These are phyloP conservation scores for Phytopythium cucurbitacearum DNA, from an alignment of 352 stramenopile genomes.

Conservation along the genomic window DNA sequence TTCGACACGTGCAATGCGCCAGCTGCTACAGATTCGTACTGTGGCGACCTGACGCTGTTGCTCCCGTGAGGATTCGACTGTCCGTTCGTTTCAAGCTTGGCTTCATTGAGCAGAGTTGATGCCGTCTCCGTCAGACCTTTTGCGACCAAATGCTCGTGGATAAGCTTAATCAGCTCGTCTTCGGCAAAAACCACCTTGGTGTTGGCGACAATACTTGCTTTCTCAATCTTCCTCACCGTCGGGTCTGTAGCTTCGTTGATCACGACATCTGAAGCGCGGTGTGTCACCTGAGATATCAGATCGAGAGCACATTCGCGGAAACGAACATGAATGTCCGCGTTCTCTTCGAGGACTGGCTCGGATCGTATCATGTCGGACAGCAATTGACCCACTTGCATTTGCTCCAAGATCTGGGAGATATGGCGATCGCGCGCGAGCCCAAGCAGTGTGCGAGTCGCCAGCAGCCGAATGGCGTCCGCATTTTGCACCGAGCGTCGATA, in stretches of 20 bases:
- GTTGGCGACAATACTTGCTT: slow-evolving; percentile 85
- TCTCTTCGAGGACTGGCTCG: slow-evolving; percentile 83
- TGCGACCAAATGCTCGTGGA: slow-evolving; percentile 77
- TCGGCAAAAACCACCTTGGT: slow-evolving; percentile 85
- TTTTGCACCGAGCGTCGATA: slow-evolving; percentile 88
- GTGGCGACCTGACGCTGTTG: no score
- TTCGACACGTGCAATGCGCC: no score
- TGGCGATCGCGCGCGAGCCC: slow-evolving; percentile 82
- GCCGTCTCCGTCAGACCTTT: slow-evolving; percentile 65
- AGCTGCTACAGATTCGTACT: no score
- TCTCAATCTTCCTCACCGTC: slow-evolving; percentile 85
- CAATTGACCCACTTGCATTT: slow-evolving; percentile 85
- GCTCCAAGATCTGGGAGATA: slow-evolving; percentile 88
- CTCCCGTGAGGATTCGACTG: no score
- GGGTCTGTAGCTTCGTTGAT: slow-evolving; percentile 87
- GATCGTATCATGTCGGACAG: slow-evolving; percentile 85
- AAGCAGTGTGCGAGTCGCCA: slow-evolving; percentile 77
- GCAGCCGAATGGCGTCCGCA: slow-evolving; percentile 78
- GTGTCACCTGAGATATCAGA: slow-evolving; percentile 85
- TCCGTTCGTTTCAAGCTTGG: slow-evolving; percentile 17
- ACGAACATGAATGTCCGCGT: slow-evolving; percentile 80
- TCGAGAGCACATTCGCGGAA: slow-evolving; percentile 85
- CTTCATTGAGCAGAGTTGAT: slow-evolving; percentile 44
- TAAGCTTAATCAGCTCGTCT: slow-evolving; percentile 78
- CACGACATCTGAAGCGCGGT: slow-evolving; percentile 74